Conservation (phyloP, 2,329 filamentous ascomycete species). For the Stagonosporopsis vannaccii region DNA sequence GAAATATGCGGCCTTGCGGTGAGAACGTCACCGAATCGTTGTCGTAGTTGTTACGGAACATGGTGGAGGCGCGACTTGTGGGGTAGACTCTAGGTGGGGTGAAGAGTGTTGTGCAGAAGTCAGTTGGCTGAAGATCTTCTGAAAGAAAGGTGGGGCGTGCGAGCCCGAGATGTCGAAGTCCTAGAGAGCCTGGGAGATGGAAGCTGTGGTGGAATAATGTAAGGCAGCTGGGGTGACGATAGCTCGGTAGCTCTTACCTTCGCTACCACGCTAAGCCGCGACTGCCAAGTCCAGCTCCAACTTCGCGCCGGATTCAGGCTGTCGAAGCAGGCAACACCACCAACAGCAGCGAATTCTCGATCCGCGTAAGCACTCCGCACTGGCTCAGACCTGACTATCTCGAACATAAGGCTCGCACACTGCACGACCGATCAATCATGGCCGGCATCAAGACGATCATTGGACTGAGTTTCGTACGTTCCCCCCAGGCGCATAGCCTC, state of each 20-base stretch:
- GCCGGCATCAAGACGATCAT: slow-evolving; percentile 99
- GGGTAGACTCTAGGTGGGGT: slow-evolving; percentile 10
- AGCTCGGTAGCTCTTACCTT: slow-evolving; percentile 30
- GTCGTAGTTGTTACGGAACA: slow-evolving; percentile 99
- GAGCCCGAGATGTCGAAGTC: not conserved
- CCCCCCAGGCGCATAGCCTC: slow-evolving; percentile 27
- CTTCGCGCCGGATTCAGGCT: slow-evolving; percentile 8
- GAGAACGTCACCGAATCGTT: slow-evolving; percentile 99
- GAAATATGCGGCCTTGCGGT: slow-evolving; percentile 98
- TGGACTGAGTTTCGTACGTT: slow-evolving; percentile 88
- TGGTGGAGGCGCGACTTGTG: slow-evolving; percentile 57
- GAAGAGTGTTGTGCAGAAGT: not conserved
- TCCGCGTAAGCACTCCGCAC: not conserved
- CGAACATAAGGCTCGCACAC: not conserved
- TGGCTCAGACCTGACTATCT: not conserved
- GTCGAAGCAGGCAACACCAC: slow-evolving; percentile 4
- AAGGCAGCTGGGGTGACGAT: slow-evolving; percentile 40
- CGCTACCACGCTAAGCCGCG: slow-evolving; percentile 26
- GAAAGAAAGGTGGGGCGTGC: not conserved
- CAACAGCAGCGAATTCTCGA: not conserved
- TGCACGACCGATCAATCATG: slow-evolving; percentile 54
- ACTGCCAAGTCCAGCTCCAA: slow-evolving; percentile 15
- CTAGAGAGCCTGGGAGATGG: slow-evolving; percentile 11
- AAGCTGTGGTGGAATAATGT: slow-evolving; percentile 26
- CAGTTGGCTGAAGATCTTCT: not conserved